These are phyloP conservation scores for Wallacemonas rigidus DNA, from an alignment of 208 protist genomes.

Conservation along the genomic window DNA sequence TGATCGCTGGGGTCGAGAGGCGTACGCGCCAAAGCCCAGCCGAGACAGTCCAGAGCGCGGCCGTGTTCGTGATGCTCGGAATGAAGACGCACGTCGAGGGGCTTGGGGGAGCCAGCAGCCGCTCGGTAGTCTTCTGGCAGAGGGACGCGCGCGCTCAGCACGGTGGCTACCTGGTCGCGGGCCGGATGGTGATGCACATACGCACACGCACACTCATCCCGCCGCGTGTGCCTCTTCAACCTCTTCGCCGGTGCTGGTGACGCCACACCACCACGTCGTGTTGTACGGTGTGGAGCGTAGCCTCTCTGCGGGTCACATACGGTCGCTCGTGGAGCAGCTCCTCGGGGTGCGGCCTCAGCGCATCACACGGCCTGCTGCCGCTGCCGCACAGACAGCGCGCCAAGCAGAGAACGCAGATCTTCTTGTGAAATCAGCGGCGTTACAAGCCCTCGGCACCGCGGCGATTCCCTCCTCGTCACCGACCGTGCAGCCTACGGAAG, in stretches of 20 bases:
- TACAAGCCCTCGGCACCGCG: background rate
- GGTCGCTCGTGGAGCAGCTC: constrained; percentile 61
- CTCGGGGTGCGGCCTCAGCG: constrained; percentile 40
- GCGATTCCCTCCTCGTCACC: background rate
- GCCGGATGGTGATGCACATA: too few relatives aligned
- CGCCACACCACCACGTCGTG: constrained; percentile 26
- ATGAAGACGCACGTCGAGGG: background rate
- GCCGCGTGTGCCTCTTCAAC: too few relatives aligned
- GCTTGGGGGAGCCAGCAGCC: background rate
- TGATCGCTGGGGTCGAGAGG: background rate
- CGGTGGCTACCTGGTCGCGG: background rate
- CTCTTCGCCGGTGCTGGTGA: background rate
- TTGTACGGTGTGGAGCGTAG: constrained; percentile 73
- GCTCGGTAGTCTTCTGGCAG: constrained; percentile 1
- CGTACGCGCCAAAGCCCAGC: background rate
- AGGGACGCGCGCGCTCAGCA: constrained; percentile 1
- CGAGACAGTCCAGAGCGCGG: background rate
- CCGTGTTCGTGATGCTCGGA: background rate
- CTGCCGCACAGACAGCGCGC: background rate
- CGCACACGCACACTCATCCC: too few relatives aligned
- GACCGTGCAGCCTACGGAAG: background rate
- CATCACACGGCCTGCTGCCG: constrained; percentile 57
- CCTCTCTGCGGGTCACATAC: constrained; percentile 48
- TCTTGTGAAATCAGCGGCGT: background rate
- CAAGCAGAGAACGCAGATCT: background rate